Evolutionary conservation across 495 filamentous ascomycete genomes (phyloP), one percentile per base, ranked within the genome.

Genomic region (Daldinia childiae): DNA sequence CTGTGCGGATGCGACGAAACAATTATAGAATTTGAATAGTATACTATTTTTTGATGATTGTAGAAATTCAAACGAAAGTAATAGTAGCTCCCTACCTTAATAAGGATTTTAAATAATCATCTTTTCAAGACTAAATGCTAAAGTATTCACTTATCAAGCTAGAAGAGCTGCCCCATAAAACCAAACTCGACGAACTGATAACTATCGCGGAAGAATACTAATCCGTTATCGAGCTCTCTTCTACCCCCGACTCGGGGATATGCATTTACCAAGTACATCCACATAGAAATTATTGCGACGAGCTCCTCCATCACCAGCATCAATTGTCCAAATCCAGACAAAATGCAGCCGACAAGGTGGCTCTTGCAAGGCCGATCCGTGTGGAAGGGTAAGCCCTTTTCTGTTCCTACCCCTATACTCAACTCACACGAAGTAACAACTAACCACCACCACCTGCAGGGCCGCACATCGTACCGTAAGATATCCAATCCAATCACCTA

Each of bases 391-490:
- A 72, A 61, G 68, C n/a, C 34, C 7, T 60, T 14, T 4, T 21
- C 17, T 50, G 11, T 34, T 54, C 24, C 30, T 29, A n/a, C n/a
- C 26, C 32, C 8, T 34, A 36, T 19, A 34, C 7, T 26, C 19
- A 12, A 24, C 7, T 26, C 19, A 12, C 12, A 9, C 17, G n/a
- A 0, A 48, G 7, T 32, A 36, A 11, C 30, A 27, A 19, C 62
- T 76, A 63, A 75, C 71, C 48, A 68, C 59, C 58, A 34, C 52
- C 52, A 39, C 41, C 27, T 58, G 8, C 62, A 91, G 90, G 90
- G 9, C 90, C 90, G 26, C 85, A 91, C 73, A 90, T 92, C 72
- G 90, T 92, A 58, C 90, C 90, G 90, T 91, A 87, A 83, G 87
- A 72, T 14, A 50, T 45, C 39, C 19, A 24, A n/a, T n/a, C n/a